These are phyloP conservation scores for Fistulifera pelliculosa DNA, from an alignment of 108 stramenopile species.

Conservation along the genomic window DNA sequence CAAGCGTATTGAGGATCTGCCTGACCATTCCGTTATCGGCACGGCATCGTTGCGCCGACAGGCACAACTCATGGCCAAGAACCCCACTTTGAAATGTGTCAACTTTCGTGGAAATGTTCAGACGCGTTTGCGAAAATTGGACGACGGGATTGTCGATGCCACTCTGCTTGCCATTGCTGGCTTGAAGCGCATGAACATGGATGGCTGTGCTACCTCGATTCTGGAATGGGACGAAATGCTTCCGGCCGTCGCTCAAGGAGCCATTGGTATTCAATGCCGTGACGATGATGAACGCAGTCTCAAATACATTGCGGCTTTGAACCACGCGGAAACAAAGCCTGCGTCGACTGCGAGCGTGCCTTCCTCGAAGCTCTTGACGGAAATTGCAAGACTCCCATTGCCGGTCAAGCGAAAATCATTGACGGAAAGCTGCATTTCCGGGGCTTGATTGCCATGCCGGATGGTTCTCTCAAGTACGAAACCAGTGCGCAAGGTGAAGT, in stretches of 20 bases:
- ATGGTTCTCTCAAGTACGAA: conserved; percentile 80
- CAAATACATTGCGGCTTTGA: conserved; percentile 89
- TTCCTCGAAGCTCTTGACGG: conserved; percentile 97
- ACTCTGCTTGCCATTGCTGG: conserved; percentile 98
- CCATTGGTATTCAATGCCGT: conserved; percentile 99
- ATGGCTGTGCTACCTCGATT: conserved; percentile 82
- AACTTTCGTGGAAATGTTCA: conserved; percentile 99
- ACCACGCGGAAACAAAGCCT: conserved; percentile 88
- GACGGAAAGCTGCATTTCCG: conserved; percentile 82
- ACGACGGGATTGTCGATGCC: conserved; percentile 97
- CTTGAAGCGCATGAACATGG: conserved; percentile 97
- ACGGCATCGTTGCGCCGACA: conserved; percentile 97
- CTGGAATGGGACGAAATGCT: conserved; percentile 97
- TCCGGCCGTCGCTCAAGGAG: conserved; percentile 98
- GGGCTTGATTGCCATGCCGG: conserved; percentile 90
- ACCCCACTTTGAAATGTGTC: conserved; percentile 94
- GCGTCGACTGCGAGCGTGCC: conserved; percentile 97
- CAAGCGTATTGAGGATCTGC: conserved; percentile 81
- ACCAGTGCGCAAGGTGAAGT: conserved; percentile 66
- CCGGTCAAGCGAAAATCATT: conserved; percentile 90
- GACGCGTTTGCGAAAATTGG: conserved; percentile 97
- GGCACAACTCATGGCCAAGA: conserved; percentile 90
- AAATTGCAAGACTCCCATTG: conserved; percentile 99
- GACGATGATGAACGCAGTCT: conserved; percentile 83
- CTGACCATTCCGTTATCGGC: conserved; percentile 91